Evolutionary conservation across 768 basidiomycete species (phyloP).

Genomic region (Gymnopilus dilepis): DNA sequence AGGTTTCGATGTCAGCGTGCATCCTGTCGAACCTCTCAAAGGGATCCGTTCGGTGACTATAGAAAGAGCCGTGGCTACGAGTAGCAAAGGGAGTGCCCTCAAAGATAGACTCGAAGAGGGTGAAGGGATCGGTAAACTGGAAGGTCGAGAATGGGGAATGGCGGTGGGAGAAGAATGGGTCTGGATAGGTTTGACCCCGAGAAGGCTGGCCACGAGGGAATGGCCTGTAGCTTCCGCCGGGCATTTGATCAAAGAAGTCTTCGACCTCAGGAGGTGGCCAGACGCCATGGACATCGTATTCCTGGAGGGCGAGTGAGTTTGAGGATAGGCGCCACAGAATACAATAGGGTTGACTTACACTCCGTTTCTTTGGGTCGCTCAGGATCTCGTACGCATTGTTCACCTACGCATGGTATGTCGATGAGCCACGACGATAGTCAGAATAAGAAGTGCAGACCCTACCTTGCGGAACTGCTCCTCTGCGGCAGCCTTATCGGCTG

Average conservation of each 20-base stretch:
- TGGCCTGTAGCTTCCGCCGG: slow-evolving; percentile 28
- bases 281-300: slow-evolving; percentile 72
- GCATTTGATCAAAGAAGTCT: slow-evolving; percentile 23
- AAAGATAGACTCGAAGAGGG: slow-evolving; percentile 76
- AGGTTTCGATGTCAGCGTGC: slow-evolving; percentile 36
- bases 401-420: slow-evolving; percentile 45
- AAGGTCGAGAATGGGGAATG: slow-evolving; percentile 40
- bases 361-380: slow-evolving; percentile 62
- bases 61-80: slow-evolving; percentile 35
- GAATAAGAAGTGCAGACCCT: not conserved
- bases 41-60: slow-evolving; percentile 32
- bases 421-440: slow-evolving; percentile 15
- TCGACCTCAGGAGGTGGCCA: slow-evolving; percentile 70
- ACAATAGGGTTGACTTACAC: slow-evolving; percentile 36
- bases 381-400: slow-evolving; percentile 83
- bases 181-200: slow-evolving; percentile 40
- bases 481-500: slow-evolving; percentile 59
- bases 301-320: slow-evolving; percentile 37
- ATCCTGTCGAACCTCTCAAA: slow-evolving; percentile 40
- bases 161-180: slow-evolving; percentile 46
- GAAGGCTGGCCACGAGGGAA: slow-evolving; percentile 29
- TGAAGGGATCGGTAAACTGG: slow-evolving; percentile 76
- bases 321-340: slow-evolving; percentile 9
- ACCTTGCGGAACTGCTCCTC: slow-evolving; percentile 62
- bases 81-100: slow-evolving; percentile 41